These are phyloP conservation scores for Cucurbita argyrosperma DNA, from an alignment of 306 rosid genomes.

Conservation along the genomic window DNA sequence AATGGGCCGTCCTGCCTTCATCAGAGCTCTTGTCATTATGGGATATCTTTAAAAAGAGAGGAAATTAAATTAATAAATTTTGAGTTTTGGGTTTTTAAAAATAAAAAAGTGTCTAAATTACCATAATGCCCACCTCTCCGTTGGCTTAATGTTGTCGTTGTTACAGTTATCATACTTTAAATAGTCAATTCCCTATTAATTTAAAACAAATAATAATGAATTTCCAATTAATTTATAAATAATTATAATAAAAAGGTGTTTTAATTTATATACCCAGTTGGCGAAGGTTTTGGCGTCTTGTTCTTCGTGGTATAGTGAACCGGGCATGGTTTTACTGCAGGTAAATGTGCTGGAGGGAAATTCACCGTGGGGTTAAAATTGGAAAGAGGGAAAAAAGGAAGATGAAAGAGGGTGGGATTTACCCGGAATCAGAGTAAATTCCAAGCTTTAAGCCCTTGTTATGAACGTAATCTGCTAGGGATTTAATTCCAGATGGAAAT, in stretches of 20 bases:
- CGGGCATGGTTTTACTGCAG: constrained; percentile 80
- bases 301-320: constrained; percentile 81
- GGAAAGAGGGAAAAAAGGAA: no score
- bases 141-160: constrained; percentile 57
- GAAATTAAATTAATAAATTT: neutral
- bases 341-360: constrained; percentile 50
- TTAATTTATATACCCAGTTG: constrained; percentile 34
- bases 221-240: constrained; percentile 33
- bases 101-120: neutral
- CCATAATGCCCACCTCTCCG: constrained; percentile 59
- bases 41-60: constrained; percentile 36
- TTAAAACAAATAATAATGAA: constrained; percentile 43
- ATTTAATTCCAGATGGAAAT: constrained; percentile 83
- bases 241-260: no score
- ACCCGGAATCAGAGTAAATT: constrained; percentile 95
- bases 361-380: neutral
- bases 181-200: constrained; percentile 78
- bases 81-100: neutral
- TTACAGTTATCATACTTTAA: constrained; percentile 86
- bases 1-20: constrained; percentile 70
- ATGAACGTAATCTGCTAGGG: constrained; percentile 83
- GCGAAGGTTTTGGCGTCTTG: constrained; percentile 88
- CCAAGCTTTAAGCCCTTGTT: constrained; percentile 88
- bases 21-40: constrained; percentile 70
- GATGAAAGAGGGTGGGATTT: neutral